These are phyloP conservation scores for Rhodotorula sp. DNA, from an alignment of 1,284 basidiomycete genomes.

Conservation along the genomic window DNA sequence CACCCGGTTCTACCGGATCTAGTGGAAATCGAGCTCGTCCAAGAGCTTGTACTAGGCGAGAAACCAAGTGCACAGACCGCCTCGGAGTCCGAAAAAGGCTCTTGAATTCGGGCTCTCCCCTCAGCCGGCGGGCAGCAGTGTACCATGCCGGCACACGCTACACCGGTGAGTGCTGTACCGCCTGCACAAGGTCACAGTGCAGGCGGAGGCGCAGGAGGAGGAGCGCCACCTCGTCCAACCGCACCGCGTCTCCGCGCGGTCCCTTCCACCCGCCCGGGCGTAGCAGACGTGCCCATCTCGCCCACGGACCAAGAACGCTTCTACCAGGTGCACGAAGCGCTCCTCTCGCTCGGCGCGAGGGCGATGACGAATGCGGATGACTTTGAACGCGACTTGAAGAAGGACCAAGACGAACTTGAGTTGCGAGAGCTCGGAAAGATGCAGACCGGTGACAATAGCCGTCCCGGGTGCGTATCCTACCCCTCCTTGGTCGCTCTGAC, in stretches of 20 bases:
- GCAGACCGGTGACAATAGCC: not conserved
- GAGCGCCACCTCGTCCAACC: not conserved
- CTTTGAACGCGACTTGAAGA: not conserved
- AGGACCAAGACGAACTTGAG: not conserved
- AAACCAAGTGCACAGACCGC: too few relatives aligned
- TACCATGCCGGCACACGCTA: too few relatives aligned
- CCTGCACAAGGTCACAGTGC: not conserved
- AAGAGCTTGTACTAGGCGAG: too few relatives aligned
- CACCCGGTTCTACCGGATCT: not conserved
- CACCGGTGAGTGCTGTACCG: too few relatives aligned
- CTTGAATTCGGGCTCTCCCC: too few relatives aligned
- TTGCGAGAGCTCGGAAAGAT: too few relatives aligned
- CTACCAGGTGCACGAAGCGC: not conserved
- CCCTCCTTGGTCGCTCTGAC: too few relatives aligned
- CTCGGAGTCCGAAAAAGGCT: too few relatives aligned
- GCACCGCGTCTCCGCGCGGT: not conserved
- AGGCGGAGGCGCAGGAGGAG: not conserved
- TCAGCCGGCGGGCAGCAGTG: too few relatives aligned
- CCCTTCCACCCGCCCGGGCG: not conserved
- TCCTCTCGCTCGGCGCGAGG: not conserved
- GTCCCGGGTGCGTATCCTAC: too few relatives aligned
- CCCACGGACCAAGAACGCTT: not conserved
- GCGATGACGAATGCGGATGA: not conserved
- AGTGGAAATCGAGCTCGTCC: too few relatives aligned
- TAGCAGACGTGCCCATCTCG: constrained; percentile 11